Evolutionary conservation across 2,329 filamentous ascomycete genomes (phyloP), one percentile per base, ranked within the genome.

Genomic region (Colletotrichum abscissum): DNA sequence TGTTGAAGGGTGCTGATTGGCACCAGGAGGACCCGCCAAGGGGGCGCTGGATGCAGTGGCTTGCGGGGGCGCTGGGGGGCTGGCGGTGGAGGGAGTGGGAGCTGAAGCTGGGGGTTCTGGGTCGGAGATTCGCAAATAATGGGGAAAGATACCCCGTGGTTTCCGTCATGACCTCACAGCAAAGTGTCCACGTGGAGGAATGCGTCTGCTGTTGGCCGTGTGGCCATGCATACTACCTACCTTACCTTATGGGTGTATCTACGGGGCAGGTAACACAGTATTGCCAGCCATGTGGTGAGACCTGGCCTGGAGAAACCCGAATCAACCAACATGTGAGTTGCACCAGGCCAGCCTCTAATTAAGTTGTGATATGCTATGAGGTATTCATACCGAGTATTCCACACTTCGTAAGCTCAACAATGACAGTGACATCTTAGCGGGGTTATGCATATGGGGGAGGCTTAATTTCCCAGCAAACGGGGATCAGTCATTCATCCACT

Each of bases 91-190:
- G 56, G 56, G 22, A 52, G 22, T 67, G 57, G 69, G 58, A 30
- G 59, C 67, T 59, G 56, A 33, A 73, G 67, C 71, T 73, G 70
- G 67, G 71, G 70, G 49, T 69, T 60, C 59, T 63, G 38, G 66
- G 70, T 70, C 70, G 60, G 67, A 70, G 46, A 70, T 65, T 60
- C 59, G 46, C 55, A 63, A 66, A 71, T 30, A 52, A 57, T 42
- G 67, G 71, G 49, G 71, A 62, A 69, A 30, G 26, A 16, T 52
- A 46, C 60, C 60, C 60, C 67, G 49, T 73, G 70, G 14, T 8
- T 54, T 57, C 69, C 58, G 64, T 72, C 60, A 73, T 73, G 67
- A 73, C 67, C 67, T 71, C 71, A 73, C 56, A 16, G 60, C 56
- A 35, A 73, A 57, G 55, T 73, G 46, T 63, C 67, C 71, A 71